Conservation (phyloP, 1,139 yeast species). For the Nadsonia commutata region DNA sequence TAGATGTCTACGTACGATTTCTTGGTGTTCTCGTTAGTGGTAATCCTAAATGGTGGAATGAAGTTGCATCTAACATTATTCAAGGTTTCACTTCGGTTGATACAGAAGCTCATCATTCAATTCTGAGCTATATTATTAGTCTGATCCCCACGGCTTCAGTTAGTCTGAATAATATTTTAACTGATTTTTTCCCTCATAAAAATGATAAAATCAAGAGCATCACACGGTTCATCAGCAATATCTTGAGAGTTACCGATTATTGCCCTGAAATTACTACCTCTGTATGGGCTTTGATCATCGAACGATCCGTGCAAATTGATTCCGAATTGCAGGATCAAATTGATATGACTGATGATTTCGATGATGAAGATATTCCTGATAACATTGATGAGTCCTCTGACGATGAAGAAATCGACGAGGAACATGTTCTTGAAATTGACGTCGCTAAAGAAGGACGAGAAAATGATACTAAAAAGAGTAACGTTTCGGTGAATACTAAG, state of each 20-base stretch:
- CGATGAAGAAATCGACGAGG: constrained; percentile 27
- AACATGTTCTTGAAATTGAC: constrained; percentile 19
- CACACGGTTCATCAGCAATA: constrained; percentile 50
- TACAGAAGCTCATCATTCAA: constrained; percentile 48
- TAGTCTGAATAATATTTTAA: constrained; percentile 44
- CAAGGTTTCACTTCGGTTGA: constrained; percentile 35
- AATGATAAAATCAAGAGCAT: constrained; percentile 41
- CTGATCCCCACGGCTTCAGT: constrained; percentile 73
- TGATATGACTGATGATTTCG: constrained; percentile 72
- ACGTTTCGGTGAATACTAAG: constrained; percentile 8
- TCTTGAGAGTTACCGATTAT: constrained; percentile 45
- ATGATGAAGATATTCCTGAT: constrained; percentile 28
- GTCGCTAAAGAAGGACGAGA: constrained; percentile 12
- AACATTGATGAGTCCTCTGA: constrained; percentile 37
- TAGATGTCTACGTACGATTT: constrained; percentile 49
- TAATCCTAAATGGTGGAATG: constrained; percentile 78
- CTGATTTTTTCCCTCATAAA: constrained; percentile 63
- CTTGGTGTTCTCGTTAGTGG: constrained; percentile 68
- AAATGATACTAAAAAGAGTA: constrained; percentile 8
- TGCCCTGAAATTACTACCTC: constrained; percentile 55
- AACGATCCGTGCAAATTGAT: constrained; percentile 71
- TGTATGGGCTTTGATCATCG: constrained; percentile 70
- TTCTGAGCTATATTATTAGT: constrained; percentile 46
- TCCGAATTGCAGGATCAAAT: constrained; percentile 86
- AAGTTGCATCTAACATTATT: constrained; percentile 55